Base-by-base conservation (phyloP, 371 early-diverging fungal species). In the Circinella umbellata region DNA sequence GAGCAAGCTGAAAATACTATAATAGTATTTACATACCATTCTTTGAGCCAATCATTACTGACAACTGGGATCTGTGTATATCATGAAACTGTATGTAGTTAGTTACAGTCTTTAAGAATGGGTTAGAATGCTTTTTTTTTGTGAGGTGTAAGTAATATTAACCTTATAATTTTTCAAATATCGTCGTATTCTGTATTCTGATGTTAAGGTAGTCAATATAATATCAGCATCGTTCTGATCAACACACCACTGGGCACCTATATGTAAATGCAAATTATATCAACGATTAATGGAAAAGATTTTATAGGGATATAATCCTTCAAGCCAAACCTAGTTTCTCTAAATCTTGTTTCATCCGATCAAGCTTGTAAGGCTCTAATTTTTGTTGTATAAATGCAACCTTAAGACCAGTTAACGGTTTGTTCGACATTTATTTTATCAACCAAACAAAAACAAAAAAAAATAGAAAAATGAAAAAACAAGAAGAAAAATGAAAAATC, bases 31-130 rank as follows among this genome's bases (percentile, higher is more conserved):
- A 47, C 66, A 46, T 61, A 82, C 82, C 80, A 78, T 39, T 75
- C 74, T 39, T 69, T 70, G 27, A 82, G 27, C 82, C 82, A 82
- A 27, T 82, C 67, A n/a, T 72, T 60, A 61, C 71, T 63, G 17
- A 78, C 38, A 11, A 80, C 70, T n/a, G 80, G 79, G 20, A 71
- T 53, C 73, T 74, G 46, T 13, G 27, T 27, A 27, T 27, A 27
- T 27, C 27, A 27, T 27, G 27, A 2, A 42, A 42, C 1, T 9
- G 42, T 42, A 42, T 3, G 42, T 9, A 3, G 6, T 6, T 42
- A 42, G 6, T 9, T 9, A 42, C 42, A 42, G 42, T 42, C 11
- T 9, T 3, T 11, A 42, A 42, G 1, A 42, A 11, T 42, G 9
- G 42, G 11, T 42, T 11, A 42, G 6, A 42, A 42, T 42, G 11